Evolutionary conservation across 306 rosid species (phyloP).

Genomic region (Acacia crassicarpa): DNA sequence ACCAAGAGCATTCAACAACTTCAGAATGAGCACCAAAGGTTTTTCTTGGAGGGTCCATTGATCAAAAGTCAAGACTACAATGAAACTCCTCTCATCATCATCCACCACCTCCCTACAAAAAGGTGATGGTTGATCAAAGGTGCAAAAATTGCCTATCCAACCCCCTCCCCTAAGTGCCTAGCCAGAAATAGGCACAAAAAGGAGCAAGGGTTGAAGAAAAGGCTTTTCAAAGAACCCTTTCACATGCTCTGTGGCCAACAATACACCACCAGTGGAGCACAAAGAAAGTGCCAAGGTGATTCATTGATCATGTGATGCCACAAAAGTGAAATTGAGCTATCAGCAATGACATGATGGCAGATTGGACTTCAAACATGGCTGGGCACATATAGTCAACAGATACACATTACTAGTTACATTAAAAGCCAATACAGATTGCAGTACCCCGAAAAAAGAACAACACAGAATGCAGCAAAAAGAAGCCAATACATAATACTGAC

Average conservation of each 20-base stretch:
- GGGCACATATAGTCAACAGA: not conserved
- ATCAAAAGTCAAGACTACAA: not conserved
- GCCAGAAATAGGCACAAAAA: not conserved
- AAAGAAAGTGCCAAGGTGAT: too few relatives aligned
- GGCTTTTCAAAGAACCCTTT: not conserved
- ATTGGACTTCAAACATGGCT: not conserved
- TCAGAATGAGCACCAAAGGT: not conserved
- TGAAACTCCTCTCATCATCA: not conserved
- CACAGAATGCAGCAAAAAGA: not conserved
- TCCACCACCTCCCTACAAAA: not conserved
- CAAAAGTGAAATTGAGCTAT: not conserved
- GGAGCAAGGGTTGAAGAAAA: not conserved
- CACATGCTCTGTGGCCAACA: not conserved
- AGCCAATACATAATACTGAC: conserved; percentile 49
- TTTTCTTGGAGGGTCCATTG: not conserved
- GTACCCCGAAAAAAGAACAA: not conserved
- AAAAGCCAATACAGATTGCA: conserved; percentile 22
- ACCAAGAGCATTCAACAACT: not conserved
- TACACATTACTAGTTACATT: conserved; percentile 5
- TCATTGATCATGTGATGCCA: not conserved
- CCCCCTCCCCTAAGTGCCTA: not conserved
- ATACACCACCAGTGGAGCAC: not conserved
- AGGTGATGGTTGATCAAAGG: not conserved
- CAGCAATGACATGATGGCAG: too few relatives aligned
- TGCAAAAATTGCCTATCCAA: not conserved